Base-by-base conservation (phyloP, 78 protist genomes). In the Dictyostelium citrinum region DNA sequence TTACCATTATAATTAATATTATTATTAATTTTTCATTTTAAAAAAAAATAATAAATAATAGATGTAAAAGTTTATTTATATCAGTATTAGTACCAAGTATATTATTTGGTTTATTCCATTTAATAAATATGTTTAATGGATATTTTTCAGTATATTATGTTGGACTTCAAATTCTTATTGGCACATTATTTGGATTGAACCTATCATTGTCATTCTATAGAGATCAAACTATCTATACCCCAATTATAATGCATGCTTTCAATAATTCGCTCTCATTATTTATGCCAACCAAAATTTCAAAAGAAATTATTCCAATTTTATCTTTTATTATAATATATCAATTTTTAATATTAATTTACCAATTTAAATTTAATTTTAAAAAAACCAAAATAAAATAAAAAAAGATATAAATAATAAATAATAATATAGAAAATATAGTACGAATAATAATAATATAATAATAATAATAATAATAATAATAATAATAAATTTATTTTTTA, bases 121-220 rank as follows among this genome's bases (percentile, higher is more conserved):
- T 84, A 1, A 6, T 84, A 6, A 84, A 84, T 74, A 16, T 84
- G n/a, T n/a, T 80, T 24, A 16, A 39, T 58, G 43, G 41, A 4
- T 31, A 37, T 74, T 58, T 84, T 27, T 74, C 91, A 39, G 27
- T 29, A 0, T 35, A 22, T 37, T 84, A 84, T 55, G 27, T 84
- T 3, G 33, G 60, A 20, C 3, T 55, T 27, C 91, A 84, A 39
- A 55, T 58, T 12, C 6, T 75, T 37, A 37, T 84, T 49, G 91
- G 91, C 9, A n/a, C 61, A 9, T 7, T 72, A 39, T 84, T 84
- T 55, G 91, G 91, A 12, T 35, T 84, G 46, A 84, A 84, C 58
- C 17, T 55, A 27, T 27, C 70, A 20, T 24, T 84, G 6, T 84
- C 60, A 41, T 84, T 74, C 45, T 39, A 71, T 22, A 1, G 70